Evolutionary conservation across 768 basidiomycete genomes (phyloP).

Genomic region (Tricholoma sp.): DNA sequence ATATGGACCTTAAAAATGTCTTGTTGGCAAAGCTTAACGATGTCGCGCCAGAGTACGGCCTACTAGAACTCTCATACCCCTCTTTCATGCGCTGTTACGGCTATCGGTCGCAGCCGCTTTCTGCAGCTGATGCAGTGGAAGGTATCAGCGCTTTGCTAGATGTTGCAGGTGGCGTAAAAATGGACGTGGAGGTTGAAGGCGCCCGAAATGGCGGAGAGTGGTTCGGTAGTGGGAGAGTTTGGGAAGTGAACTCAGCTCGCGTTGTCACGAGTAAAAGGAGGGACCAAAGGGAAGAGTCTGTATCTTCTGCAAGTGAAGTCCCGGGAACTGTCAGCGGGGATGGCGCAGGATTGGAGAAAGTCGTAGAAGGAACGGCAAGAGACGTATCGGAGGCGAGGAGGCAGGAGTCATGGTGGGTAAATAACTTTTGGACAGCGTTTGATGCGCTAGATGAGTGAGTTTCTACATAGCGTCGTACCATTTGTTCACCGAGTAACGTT

Average conservation of each 20-base stretch:
- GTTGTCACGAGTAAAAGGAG: constrained; percentile 30
- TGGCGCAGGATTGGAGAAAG: constrained; percentile 18
- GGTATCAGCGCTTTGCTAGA: constrained; percentile 83
- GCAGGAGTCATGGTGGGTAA: constrained; percentile 73
- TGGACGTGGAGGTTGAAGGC: constrained; percentile 89
- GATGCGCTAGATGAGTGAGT: constrained; percentile 89
- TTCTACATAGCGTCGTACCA: background rate
- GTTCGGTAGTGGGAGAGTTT: constrained; percentile 81
- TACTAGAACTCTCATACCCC: constrained; percentile 88
- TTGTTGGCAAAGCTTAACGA: constrained; percentile 79
- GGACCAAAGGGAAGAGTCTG: constrained; percentile 20
- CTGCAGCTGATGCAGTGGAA: constrained; percentile 92
- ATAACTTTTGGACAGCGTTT: constrained; percentile 94
- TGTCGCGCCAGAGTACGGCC: constrained; percentile 91
- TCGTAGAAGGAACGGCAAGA: constrained; percentile 28
- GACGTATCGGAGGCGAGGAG: constrained; percentile 23
- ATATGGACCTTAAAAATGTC: constrained; percentile 83
- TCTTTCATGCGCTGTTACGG: constrained; percentile 93
- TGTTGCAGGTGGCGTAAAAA: constrained; percentile 81
- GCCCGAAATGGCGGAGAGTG: constrained; percentile 90
- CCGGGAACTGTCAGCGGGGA: constrained; percentile 13
- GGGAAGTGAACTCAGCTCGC: constrained; percentile 52
- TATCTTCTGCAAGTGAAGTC: constrained; percentile 24
- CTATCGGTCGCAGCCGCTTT: constrained; percentile 81
- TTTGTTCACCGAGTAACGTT: background rate